Evolutionary conservation across 2,329 filamentous ascomycete genomes (phyloP).

Genomic region (Hypocreales sp.): DNA sequence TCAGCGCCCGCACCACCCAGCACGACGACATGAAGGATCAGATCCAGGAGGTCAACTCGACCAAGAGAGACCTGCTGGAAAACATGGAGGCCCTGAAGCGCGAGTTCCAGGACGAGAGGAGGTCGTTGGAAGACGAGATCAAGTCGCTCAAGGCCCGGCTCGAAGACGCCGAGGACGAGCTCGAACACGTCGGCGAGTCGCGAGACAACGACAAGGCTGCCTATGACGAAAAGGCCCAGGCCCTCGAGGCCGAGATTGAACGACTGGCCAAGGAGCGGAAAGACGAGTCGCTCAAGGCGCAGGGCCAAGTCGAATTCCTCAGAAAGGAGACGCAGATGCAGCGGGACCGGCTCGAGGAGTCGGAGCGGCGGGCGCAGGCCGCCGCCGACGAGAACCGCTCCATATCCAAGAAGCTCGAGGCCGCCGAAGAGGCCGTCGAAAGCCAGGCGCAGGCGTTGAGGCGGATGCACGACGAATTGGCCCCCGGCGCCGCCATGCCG

Average conservation of each 20-base stretch:
- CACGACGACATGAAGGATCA: slow-evolving; percentile 49
- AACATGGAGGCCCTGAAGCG: slow-evolving; percentile 88
- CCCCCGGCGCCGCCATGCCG: slow-evolving; percentile 34
- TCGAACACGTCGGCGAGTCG: slow-evolving; percentile 71
- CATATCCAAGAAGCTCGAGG: slow-evolving; percentile 32
- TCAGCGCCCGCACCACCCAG: slow-evolving; percentile 38
- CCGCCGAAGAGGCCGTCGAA: slow-evolving; percentile 34
- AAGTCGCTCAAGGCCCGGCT: slow-evolving; percentile 59
- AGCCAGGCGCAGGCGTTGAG: slow-evolving; percentile 38
- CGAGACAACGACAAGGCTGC: slow-evolving; percentile 66
- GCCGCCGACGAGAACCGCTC: slow-evolving; percentile 37
- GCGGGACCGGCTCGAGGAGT: slow-evolving; percentile 40
- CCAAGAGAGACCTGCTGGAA: slow-evolving; percentile 82
- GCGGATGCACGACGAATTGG: slow-evolving; percentile 43
- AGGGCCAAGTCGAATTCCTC: slow-evolving; percentile 47
- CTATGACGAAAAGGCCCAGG: slow-evolving; percentile 51
- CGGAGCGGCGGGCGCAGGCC: slow-evolving; percentile 40
- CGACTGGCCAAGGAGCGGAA: slow-evolving; percentile 39
- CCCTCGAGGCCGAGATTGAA: slow-evolving; percentile 57
- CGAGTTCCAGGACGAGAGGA: slow-evolving; percentile 76
- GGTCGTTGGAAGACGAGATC: slow-evolving; percentile 68
- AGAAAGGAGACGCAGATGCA: slow-evolving; percentile 44
- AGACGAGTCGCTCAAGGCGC: slow-evolving; percentile 40
- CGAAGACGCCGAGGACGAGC: slow-evolving; percentile 83
- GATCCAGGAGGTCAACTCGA: slow-evolving; percentile 76